Base-by-base conservation (phyloP, 345 rosid genomes). In the Moricandia moricandioides region DNA sequence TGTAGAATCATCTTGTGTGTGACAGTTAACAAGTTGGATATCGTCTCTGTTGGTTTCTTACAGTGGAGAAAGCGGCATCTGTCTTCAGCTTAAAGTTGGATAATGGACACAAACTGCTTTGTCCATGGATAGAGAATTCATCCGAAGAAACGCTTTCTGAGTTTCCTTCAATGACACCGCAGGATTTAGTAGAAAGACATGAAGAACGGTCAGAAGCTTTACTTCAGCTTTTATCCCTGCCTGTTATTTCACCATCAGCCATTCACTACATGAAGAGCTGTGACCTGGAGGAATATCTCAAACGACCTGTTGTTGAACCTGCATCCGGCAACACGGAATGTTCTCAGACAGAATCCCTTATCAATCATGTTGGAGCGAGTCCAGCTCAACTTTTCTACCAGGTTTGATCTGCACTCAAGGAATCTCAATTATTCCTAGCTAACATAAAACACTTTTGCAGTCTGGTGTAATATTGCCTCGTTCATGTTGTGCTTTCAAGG, bases 1-100 rank as follows among this genome's bases (percentile, higher is more conserved):
- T 45, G 37, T 78, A 2, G 24, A 17, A 8, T 40, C 21, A 40
- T 71, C 29, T 12, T 2, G 35, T 70, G 71, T 57, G 37, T 29
- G 24, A 37, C 13, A 40, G 47, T 12, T 40, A 40, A 40, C 47
- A 62, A n/a, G 30, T 57, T 72, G 65, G n/a, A 26, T 65, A 9
- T 39, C 16, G 79, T 83, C 55, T 29, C 57, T 60, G 7, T 78
- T 62, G 61, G 16, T 57, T 18, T 66, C 52, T 59, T 61, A 12
- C 86, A 89, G 99, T 92, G 82, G 99, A 89, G 86, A 95, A 90
- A 82, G 94, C 88, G 0, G 97, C 98, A 21, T 80, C 80, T 37
- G 96, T 95, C 33, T 89, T 92, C 80, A 87, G 99, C 88, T 86
- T 92, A 74, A 89, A 92, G 88, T 83, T 95, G 81, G 93, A 95